Evolutionary conservation across 169 alveolate genomes (phyloP), one percentile per base, ranked within the genome.

Genomic region (Cryptosporidium viatorum): DNA sequence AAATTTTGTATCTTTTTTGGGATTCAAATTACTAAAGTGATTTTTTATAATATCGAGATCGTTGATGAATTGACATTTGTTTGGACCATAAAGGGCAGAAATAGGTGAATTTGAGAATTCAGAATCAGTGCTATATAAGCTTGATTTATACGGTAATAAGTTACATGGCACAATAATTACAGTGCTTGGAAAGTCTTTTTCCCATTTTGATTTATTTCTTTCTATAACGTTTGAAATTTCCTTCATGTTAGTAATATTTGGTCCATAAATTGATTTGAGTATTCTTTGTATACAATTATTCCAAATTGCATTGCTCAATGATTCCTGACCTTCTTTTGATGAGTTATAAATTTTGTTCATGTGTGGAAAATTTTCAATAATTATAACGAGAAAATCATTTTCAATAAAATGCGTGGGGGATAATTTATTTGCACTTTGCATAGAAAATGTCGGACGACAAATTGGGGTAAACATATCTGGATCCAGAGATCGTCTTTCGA

Each of bases 401-500:
- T 59, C 84, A 23, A 9, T 6, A 8, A 31, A 21, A 33, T 8
- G 26, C 3, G 71, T 31, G 10, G 21, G 50, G 5, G 3, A 39
- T 39, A 9, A 4, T 33, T 67, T 31, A 37, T 21, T 37, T 26
- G 18, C 18, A 29, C 18, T 67, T 29, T 21, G 45, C 8, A 29
- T 33, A 3, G 45, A 16, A 67, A 67, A 8, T 9, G 73, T 2
- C 0, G 89, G 89, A 41, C 89, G 69, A 31, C 80, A 29, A 23
- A 80, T 62, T 59, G 89, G 89, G 26, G 80, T 37, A 80, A 80
- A 80, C 48, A 80, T 41, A 59, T 80, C 89, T 31, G 89, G 89
- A 33, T 80, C 89, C 12, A 80, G 18, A 12, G 89, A 51, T 31
- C 89, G 41, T 33, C 39, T 80, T 62, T 80, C 89, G 37, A 80